phyloP scores from a whole-genome alignment of 2,329 filamentous ascomycete genomes.

The Colletotrichum echinochloae region DNA sequence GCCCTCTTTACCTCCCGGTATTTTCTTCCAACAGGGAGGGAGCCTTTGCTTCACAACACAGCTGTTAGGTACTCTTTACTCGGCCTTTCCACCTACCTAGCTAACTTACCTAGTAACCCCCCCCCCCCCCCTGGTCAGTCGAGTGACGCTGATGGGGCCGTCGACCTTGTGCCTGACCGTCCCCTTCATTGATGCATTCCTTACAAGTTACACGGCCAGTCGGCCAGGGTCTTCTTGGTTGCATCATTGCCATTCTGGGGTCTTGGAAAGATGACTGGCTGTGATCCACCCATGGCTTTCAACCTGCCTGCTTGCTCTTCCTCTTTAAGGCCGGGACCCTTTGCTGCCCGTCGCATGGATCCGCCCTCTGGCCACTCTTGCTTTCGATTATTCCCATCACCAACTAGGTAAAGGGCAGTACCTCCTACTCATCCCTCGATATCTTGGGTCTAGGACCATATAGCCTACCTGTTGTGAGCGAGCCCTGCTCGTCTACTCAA shows the following conservation, averaged over 20 bases:
- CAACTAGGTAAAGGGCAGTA: constrained; percentile 6
- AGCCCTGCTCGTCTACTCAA: neutral
- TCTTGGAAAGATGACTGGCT: constrained; percentile 10
- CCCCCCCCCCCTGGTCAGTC: constrained; percentile 11
- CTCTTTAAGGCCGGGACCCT: constrained; percentile 21
- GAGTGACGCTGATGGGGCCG: constrained; percentile 27
- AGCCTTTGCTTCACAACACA: neutral
- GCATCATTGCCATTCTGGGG: constrained; percentile 33
- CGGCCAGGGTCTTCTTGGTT: constrained; percentile 29
- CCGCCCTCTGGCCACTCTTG: neutral
- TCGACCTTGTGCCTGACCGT: constrained; percentile 17
- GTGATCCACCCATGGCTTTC: constrained; percentile 25
- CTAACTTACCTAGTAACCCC: no score
- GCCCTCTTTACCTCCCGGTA: neutral
- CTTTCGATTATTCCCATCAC: neutral
- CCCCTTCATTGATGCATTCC: constrained; percentile 24
- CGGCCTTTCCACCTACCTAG: neutral
- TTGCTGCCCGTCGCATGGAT: neutral
- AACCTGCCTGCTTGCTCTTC: constrained; percentile 10
- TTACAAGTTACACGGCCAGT: constrained; percentile 26
- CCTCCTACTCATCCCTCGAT: neutral
- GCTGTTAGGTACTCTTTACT: constrained; percentile 9
- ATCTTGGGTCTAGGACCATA: neutral
- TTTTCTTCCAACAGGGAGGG: neutral
- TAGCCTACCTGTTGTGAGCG: neutral